These are phyloP conservation scores for Amanita thiersii DNA, from an alignment of 768 basidiomycete genomes.

Conservation along the genomic window DNA sequence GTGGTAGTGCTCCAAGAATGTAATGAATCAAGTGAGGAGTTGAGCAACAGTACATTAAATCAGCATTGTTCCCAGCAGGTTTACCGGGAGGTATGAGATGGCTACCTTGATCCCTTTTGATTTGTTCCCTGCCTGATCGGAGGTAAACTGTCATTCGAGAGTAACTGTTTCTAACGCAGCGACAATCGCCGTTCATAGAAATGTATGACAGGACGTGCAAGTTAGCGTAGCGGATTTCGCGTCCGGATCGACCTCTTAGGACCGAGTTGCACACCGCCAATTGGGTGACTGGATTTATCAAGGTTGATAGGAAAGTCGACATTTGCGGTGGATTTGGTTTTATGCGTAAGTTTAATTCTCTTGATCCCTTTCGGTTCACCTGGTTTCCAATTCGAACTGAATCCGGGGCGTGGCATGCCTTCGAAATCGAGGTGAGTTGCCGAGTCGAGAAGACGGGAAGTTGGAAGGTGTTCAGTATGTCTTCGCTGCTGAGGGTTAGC, in stretches of 20 bases:
- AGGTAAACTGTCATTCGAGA: no score
- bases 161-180: no score
- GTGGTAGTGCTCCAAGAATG: no score
- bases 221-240: conserved; percentile 7
- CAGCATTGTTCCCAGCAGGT: no score
- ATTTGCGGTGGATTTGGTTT: conserved; percentile 5
- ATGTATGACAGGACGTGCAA: not conserved
- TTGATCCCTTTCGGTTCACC: conserved; percentile 5
- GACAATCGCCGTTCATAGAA: no score
- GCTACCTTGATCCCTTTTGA: no score
- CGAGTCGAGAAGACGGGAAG: no score
- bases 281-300: conserved; percentile 28
- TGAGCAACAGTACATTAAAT: no score
- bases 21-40: no score
- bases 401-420: conserved; percentile 31
- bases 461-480: conserved; percentile 4
- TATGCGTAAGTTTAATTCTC: conserved; percentile 17
- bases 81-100: no score
- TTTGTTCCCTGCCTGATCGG: no score
- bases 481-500: not conserved
- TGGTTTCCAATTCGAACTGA: conserved; percentile 20
- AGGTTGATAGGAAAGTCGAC: conserved; percentile 25
- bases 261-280: conserved; percentile 27
- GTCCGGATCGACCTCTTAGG: conserved; percentile 22
- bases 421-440: conserved; percentile 22